Base-by-base conservation (phyloP, 345 rosid species). In the Barbarea vulgaris region DNA sequence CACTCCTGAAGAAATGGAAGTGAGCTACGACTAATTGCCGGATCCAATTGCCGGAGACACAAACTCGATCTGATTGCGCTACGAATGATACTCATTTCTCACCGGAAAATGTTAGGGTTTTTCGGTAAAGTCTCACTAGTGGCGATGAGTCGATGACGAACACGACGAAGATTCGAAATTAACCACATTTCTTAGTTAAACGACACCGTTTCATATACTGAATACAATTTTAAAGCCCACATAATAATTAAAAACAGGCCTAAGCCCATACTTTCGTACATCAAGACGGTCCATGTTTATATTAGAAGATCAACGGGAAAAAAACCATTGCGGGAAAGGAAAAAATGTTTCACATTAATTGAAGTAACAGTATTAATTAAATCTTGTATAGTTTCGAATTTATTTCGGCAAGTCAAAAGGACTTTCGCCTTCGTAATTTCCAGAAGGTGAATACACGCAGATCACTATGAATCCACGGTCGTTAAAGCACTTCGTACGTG, bases 371-470 rank as follows among this genome's bases (percentile, higher is more conserved):
- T 34, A 24, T 30, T 30, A 27, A n/a, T 50, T 3, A 52, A 39
- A 6, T 50, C 1, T 3, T 34, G 28, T 57, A n/a, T 31, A 31
- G 27, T n/a, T 42, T 3, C 10, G 3, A 33, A 31, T 28, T 67
- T 34, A 55, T 18, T 39, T 59, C 34, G 70, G 50, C 6, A n/a
- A 14, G 42, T 37, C 70, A 53, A 79, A 83, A 1, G 90, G 88
- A 69, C 69, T 72, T 74, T 80, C 84, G 7, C 76, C 58, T 4
- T 66, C 47, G 41, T 58, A 86, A 55, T 86, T 88, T 8, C 83
- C 88, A 1, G 83, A 62, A 1, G 88, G 87, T 33, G 83, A 73
- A 44, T 88, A 86, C 18, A 50, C 67, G 37, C 86, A 88, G 17
- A 83, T 22, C 1, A 71, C 64, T n/a, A 56, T 21, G 37, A 72